Evolutionary conservation across 768 basidiomycete species (phyloP).

Genomic region (Macrocybe gigantea): DNA sequence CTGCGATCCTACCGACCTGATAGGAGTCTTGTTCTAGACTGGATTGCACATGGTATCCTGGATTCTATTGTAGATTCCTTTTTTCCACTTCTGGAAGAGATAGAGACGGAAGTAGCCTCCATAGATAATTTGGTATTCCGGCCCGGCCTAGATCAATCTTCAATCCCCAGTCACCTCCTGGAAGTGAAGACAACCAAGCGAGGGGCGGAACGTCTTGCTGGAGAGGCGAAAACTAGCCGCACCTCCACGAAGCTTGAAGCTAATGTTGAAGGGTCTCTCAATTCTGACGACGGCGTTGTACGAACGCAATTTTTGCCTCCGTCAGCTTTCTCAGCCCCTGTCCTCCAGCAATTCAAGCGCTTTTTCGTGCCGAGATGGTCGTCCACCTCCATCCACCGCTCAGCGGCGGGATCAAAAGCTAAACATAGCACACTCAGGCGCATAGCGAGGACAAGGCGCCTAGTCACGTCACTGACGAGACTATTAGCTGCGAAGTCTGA

Average conservation of each 20-base stretch:
- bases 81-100: slow-evolving; percentile 76
- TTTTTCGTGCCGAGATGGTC: slow-evolving; percentile 19
- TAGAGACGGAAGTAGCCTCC: slow-evolving; percentile 74
- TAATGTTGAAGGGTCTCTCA: too few species aligned
- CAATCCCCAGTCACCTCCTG: neutral
- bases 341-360: slow-evolving; percentile 30
- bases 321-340: slow-evolving; percentile 9
- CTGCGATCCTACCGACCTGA: neutral
- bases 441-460: slow-evolving; percentile 72
- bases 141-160: slow-evolving; percentile 3
- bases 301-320: too few species aligned
- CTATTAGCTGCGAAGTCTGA: slow-evolving; percentile 78
- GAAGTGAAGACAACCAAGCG: neutral
- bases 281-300: too few species aligned
- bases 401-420: too few species aligned
- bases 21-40: slow-evolving; percentile 46
- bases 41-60: slow-evolving; percentile 89
- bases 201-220: neutral
- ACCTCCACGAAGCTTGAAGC: slow-evolving; percentile 7
- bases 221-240: neutral
- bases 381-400: slow-evolving; percentile 6
- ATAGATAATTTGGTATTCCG: slow-evolving; percentile 69
- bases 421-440: slow-evolving; percentile 46
- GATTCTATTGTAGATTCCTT: slow-evolving; percentile 95
- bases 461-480: slow-evolving; percentile 74